These are phyloP conservation scores for Apiospora rasikravindrae DNA, from an alignment of 2,329 filamentous ascomycete genomes.

Conservation along the genomic window DNA sequence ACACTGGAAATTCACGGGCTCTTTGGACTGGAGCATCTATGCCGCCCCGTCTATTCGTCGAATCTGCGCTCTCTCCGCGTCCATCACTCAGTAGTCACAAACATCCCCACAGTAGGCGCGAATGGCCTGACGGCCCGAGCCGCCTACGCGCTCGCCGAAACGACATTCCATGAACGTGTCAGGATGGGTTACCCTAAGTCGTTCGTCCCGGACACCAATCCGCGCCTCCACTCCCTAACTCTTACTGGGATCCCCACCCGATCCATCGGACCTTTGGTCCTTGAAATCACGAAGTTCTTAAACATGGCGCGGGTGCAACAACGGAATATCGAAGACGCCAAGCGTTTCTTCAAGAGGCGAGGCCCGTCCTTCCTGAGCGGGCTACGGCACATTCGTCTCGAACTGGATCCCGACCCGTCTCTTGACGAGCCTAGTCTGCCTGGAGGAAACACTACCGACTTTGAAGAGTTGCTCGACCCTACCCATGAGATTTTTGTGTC, in stretches of 20 bases:
- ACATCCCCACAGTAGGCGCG: conserved; percentile 51
- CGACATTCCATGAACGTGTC: conserved; percentile 46
- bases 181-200: conserved; percentile 52
- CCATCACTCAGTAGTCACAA: conserved; percentile 66
- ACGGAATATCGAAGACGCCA: conserved; percentile 44
- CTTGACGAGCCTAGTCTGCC: conserved; percentile 41
- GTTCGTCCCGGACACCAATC: conserved; percentile 62
- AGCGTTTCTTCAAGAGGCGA: conserved; percentile 34
- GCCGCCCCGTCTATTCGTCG: conserved; percentile 58
- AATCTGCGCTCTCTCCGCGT: conserved; percentile 59
- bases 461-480: conserved; percentile 48
- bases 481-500: conserved; percentile 44
- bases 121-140: conserved; percentile 43
- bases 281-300: conserved; percentile 55
- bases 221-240: conserved; percentile 57
- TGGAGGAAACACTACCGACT: conserved; percentile 44
- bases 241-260: conserved; percentile 60
- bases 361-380: conserved; percentile 53
- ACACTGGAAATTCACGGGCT: conserved; percentile 47
- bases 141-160: conserved; percentile 51
- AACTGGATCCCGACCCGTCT: conserved; percentile 54
- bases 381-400: conserved; percentile 58
- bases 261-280: conserved; percentile 55
- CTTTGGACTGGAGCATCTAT: conserved; percentile 51
- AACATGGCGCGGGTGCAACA: conserved; percentile 55